Conservation (phyloP, 2,329 filamentous ascomycete species). For the Zasmidium angulare region DNA sequence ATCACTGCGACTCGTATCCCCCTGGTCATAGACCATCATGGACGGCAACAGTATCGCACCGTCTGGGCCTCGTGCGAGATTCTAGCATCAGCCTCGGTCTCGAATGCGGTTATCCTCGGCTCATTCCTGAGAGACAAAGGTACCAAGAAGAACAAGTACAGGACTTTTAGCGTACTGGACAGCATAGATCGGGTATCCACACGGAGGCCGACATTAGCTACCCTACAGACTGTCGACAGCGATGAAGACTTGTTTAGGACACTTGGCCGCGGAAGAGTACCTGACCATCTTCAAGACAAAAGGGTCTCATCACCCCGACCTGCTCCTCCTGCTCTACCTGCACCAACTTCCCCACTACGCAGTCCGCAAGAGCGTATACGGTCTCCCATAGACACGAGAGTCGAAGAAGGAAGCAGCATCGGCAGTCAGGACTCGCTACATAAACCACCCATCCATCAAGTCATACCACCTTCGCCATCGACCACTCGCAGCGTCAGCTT, state of each 20-base stretch:
- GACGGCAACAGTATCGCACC: conserved; percentile 82
- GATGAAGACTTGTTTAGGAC: conserved; percentile 86
- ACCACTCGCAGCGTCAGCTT: conserved; percentile 61
- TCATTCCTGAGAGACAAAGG: conserved; percentile 91
- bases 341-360: conserved; percentile 15
- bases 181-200: conserved; percentile 57
- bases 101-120: conserved; percentile 85
- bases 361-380: background rate
- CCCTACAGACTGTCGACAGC: conserved; percentile 75
- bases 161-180: conserved; percentile 54
- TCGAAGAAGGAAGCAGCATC: conserved; percentile 8
- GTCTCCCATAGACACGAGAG: background rate
- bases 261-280: conserved; percentile 67
- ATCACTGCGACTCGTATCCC: conserved; percentile 82
- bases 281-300: conserved; percentile 46
- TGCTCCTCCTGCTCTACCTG: conserved; percentile 42
- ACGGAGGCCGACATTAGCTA: conserved; percentile 60
- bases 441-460: conserved; percentile 8
- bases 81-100: conserved; percentile 79
- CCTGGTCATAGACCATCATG: conserved; percentile 67
- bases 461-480: conserved; percentile 18
- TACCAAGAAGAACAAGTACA: conserved; percentile 84
- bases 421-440: conserved; percentile 18
- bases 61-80: conserved; percentile 88
- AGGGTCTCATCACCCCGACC: conserved; percentile 34